Evolutionary conservation across 352 stramenopile species (phyloP), one percentile per base, ranked within the genome.

Genomic region (Phytophthora macrochlamydospora): DNA sequence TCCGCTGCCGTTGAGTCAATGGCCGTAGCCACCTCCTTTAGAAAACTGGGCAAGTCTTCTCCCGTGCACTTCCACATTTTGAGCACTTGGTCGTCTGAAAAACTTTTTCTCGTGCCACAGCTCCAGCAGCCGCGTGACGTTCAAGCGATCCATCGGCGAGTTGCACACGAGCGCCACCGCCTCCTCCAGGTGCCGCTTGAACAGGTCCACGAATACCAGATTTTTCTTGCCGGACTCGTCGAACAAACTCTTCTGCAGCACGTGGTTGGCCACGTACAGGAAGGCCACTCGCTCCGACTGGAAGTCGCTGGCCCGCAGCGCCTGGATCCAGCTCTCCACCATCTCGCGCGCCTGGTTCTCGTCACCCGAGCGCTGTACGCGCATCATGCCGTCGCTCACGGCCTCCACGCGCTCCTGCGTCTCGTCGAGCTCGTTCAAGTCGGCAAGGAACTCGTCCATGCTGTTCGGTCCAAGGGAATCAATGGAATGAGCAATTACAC

Each of bases 261-360:
- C 87, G 68, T 94, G 87, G 59, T 94, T 94, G 57, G 87, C 84
- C 51, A 94, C 87, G 55, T 91, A 94, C 4, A 94, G 75, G 67
- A 90, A 94, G 9, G 87, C 84, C 35, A 94, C 77, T 58, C 87
- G 84, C 62, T 94, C 87, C 14, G 82, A 85, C 67, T 93, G 83
- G 61, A 92, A 87, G 67, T 93, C 87, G 66, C 81, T 91, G 37
- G 75, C 67, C 12, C 85, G 79, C 57, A 94, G 71, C 45, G 75
- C 80, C 44, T 76, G 59, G 42, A 92, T 87, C 87, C 84, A 94
- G 48, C 73, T 75, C 51, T 78, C 71, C 33, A 90, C 76, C 79
- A 94, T 90, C 46, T 82, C 72, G 7, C 53, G 45, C 29, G 75
- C 73, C 32, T 75, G 56, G 3, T 42, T 45, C 4, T 56, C 38